phyloP scores from a whole-genome alignment of 805 yeast species.

The Spencermartinsiella europaea region DNA sequence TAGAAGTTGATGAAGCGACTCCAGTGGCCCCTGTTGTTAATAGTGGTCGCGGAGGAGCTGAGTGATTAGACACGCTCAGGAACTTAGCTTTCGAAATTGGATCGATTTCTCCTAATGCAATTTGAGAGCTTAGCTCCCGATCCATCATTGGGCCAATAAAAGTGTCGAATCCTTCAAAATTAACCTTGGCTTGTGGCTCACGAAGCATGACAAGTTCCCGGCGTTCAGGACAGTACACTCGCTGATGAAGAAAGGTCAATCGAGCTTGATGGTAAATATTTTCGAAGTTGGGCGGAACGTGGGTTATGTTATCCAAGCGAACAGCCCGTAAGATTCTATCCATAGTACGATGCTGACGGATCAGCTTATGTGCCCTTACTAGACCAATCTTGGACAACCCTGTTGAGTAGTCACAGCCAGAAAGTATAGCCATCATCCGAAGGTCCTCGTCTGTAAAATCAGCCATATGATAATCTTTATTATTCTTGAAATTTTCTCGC shows the following conservation, averaged over 20 bases:
- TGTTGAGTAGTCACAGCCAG: conserved; percentile 96
- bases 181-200: conserved; percentile 38
- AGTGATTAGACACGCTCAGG: background rate
- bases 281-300: conserved; percentile 52
- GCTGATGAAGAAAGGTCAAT: conserved; percentile 75
- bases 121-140: conserved; percentile 43
- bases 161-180: conserved; percentile 17
- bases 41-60: background rate
- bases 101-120: conserved; percentile 63
- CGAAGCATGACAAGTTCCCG: conserved; percentile 52
- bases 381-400: conserved; percentile 83
- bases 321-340: conserved; percentile 44
- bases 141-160: conserved; percentile 35
- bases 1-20: background rate
- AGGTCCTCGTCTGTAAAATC: conserved; percentile 52
- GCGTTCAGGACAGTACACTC: conserved; percentile 69
- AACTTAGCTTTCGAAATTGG: conserved; percentile 54
- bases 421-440: conserved; percentile 71
- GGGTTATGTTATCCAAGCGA: conserved; percentile 53
- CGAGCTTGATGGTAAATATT: conserved; percentile 62
- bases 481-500: conserved; percentile 46
- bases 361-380: conserved; percentile 62
- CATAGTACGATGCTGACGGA: conserved; percentile 46
- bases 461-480: conserved; percentile 46
- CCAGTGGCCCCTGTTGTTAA: background rate